Base-by-base conservation (phyloP, 768 basidiomycete genomes). In the Lentinula detonsa region DNA sequence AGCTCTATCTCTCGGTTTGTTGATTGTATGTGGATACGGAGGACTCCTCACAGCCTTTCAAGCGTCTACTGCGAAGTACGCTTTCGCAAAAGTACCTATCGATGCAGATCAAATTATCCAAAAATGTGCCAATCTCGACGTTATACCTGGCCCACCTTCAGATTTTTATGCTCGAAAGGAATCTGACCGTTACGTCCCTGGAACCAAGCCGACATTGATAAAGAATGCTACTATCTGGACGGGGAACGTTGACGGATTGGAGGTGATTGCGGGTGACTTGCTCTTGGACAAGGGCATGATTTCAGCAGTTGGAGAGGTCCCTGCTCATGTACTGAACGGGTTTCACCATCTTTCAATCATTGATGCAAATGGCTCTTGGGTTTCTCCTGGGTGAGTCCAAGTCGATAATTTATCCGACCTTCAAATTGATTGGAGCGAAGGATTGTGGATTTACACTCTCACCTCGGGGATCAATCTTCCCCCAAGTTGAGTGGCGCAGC, bases 181-280 rank as follows among this genome's bases (percentile, higher is more conserved):
- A 35, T 89, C 87, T 1, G 89, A 91, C 67, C 76, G 89, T 34
- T 89, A 78, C 62, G 83, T 78, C 51, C 67, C 74, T 4, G 89
- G 85, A 7, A 91, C 91, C 4, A 74, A 74, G 13, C 73, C 88
- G 1, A 84, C 83, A 9, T 76, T 88, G 60, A 78, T 95, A 62
- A 80, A 74, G 69, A 92, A 93, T 67, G 91, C 86, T 18, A 89
- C 82, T 48, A 76, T 89, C 58, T 80, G 85, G 85, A 81, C 85
- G 2, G 85, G 85, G 45, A 75, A 73, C 57, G 69, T 71, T 35
- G 75, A 81, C 51, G 85, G 86, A 15, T 73, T 76, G 10, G 85
- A 86, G 67, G 76, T 86, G 23, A 64, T 88, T 35, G 69, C 73
- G 21, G 85, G 85, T 8, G 84, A 85, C 62, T 64, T 93, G 9